A percentile compares a stretch with the other conserved stretches of the same genome.
Conservation (phyloP, 495 filamentous ascomycete genomes). For the Aspergillus cristatus region DNA sequence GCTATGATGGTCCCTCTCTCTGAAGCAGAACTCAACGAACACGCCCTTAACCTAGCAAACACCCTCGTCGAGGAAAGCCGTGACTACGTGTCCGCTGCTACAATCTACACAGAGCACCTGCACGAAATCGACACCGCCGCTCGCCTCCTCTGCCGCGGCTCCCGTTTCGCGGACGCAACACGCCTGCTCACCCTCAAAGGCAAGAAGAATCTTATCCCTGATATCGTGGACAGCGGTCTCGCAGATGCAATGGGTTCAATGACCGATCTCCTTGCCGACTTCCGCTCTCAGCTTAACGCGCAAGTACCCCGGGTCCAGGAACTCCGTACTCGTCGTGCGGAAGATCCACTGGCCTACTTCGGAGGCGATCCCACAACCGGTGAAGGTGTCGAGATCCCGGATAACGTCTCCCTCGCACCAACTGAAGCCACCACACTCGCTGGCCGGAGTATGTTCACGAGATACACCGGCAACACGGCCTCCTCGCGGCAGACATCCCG, state of each 20-base stretch:
- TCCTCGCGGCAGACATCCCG: slow-evolving; percentile 69
- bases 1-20: slow-evolving; percentile 58
- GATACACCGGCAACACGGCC: slow-evolving; percentile 76
- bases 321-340: slow-evolving; percentile 65
- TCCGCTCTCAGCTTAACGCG: slow-evolving; percentile 69
- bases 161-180: slow-evolving; percentile 74
- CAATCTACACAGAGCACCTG: slow-evolving; percentile 74
- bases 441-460: slow-evolving; percentile 70
- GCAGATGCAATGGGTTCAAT: slow-evolving; percentile 64
- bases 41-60: slow-evolving; percentile 60
- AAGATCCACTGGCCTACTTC: slow-evolving; percentile 73
- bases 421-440: slow-evolving; percentile 69
- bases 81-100: slow-evolving; percentile 70
- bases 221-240: slow-evolving; percentile 66
- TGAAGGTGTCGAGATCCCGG: slow-evolving; percentile 61
- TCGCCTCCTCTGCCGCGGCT: slow-evolving; percentile 69
- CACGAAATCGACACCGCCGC: slow-evolving; percentile 57
- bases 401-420: slow-evolving; percentile 84
- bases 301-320: slow-evolving; percentile 81
- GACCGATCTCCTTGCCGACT: slow-evolving; percentile 88
- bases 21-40: slow-evolving; percentile 44
- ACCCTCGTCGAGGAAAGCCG: slow-evolving; percentile 74
- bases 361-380: slow-evolving; percentile 54
- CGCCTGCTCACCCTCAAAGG: slow-evolving; percentile 51
- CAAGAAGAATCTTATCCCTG: slow-evolving; percentile 35